These are phyloP conservation scores for Adansonia digitata DNA, from an alignment of 345 rosid species.

Conservation along the genomic window DNA sequence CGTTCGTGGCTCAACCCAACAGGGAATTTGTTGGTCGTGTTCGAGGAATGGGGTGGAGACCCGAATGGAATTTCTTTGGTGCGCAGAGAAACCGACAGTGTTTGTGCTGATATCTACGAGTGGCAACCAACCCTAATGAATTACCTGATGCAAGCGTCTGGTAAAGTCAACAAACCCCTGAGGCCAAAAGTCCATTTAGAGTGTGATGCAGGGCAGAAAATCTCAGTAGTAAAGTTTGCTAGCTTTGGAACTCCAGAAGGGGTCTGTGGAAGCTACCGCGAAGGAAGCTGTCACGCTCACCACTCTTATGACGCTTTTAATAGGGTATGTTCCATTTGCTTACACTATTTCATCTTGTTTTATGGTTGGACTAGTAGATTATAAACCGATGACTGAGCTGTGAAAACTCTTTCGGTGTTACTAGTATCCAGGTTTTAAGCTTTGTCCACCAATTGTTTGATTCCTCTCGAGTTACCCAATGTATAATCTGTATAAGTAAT, in stretches of 20 bases:
- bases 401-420: no score
- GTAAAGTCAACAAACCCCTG: conserved; percentile 67
- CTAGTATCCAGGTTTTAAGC: not conserved
- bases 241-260: conserved; percentile 97
- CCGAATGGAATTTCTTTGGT: conserved; percentile 82
- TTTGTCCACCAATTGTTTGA: not conserved
- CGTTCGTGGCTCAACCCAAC: conserved; percentile 82
- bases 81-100: conserved; percentile 81
- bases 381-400: not conserved
- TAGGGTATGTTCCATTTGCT: conserved; percentile 41
- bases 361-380: not conserved
- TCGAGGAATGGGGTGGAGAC: conserved; percentile 98
- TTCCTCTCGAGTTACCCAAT: not conserved
- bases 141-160: conserved; percentile 75
- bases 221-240: conserved; percentile 75
- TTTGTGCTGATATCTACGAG: conserved; percentile 84
- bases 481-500: not conserved
- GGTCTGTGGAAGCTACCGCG: conserved; percentile 70
- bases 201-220: conserved; percentile 81
- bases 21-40: conserved; percentile 85
- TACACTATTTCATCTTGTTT: not conserved
- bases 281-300: conserved; percentile 87
- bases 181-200: conserved; percentile 82
- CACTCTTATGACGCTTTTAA: conserved; percentile 94
- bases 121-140: conserved; percentile 94